A percentile compares a stretch with the other conserved stretches of the same genome.
phyloP scores from a whole-genome alignment of 1,284 basidiomycete genomes.

The Xerocomus tenax region DNA sequence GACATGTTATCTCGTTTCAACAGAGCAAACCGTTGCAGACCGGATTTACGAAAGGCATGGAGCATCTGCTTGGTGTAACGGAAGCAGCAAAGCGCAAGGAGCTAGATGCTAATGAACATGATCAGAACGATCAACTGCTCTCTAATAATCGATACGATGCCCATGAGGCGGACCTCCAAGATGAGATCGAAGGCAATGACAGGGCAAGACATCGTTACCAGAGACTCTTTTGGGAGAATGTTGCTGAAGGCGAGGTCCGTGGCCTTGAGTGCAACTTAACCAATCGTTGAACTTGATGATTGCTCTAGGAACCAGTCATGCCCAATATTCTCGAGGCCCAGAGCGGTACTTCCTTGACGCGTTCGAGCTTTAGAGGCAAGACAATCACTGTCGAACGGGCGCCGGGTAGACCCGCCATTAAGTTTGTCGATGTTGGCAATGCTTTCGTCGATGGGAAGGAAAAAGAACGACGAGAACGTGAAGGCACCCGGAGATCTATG shows the following conservation, averaged over 20 bases:
- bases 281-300: conserved; percentile 5
- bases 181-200: conserved; percentile 47
- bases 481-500: conserved; percentile 38
- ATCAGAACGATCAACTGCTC: conserved; percentile 16
- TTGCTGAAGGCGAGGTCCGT: conserved; percentile 55
- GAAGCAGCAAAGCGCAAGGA: conserved; percentile 10
- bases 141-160: conserved; percentile 37
- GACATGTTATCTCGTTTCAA: conserved; percentile 4
- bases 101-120: conserved; percentile 5
- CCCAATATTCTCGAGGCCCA: conserved; percentile 42
- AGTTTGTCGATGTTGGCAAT: conserved; percentile 62
- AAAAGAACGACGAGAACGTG: conserved; percentile 41
- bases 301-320: conserved; percentile 45
- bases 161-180: conserved; percentile 51
- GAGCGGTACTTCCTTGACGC: conserved; percentile 33
- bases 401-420: conserved; percentile 43
- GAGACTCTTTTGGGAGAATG: conserved; percentile 66
- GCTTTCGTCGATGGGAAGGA: conserved; percentile 55
- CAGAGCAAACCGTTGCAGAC: conserved; percentile 56
- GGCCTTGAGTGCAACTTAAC: neutral
- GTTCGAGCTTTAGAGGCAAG: conserved; percentile 31
- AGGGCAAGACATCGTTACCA: conserved; percentile 57
- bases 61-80: conserved; percentile 47
- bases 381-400: conserved; percentile 31
- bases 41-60: conserved; percentile 65